Evolutionary conservation across 2,329 filamentous ascomycete species (phyloP), one percentile per base, ranked within the genome.

Genomic region (Helminthosporium solani): DNA sequence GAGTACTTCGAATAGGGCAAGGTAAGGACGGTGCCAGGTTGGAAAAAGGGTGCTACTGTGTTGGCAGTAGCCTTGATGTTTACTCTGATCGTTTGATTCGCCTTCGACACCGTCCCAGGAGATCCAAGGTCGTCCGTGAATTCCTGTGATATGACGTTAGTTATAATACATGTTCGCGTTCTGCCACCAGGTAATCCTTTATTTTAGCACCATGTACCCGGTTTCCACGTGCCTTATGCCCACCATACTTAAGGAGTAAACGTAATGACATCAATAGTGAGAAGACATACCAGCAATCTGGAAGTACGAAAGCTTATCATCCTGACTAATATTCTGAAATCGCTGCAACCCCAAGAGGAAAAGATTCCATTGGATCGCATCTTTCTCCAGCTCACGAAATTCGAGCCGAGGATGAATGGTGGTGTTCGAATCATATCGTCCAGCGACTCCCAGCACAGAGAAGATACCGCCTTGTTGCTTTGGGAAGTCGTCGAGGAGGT

Each of bases 11-110:
- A 76, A 81, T 2, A 86, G 70, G 7, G 79, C 74, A 34, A 92
- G 73, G 66, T 92, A 94, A 1, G 88, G 87, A 19, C 89, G 79
- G 73, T 95, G 89, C 89, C 89, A 95, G 23, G 84, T 80, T 16
- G 86, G 81, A 63, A 95, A 92, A 12, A 94, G 72, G 33, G 88
- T 83, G 1, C 87, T 89, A 21, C 78, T 81, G 67, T 95, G 89
- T 9, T 80, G 79, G 63, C 89, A 95, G 63, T 91, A 94, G 20
- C 88, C 88, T 14, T 78, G 70, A 44, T 76, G 74, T 31, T 75
- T 78, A 1, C 80, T 81, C 14, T 31, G 7, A 5, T 31, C 28
- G 2, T 74, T 61, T 1, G 73, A 44, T 73, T 39, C 66, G 28
- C 52, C 51, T 15, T 50, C 54, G 1, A 79, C 79, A 16, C 73